phyloP scores from a whole-genome alignment of 805 yeast genomes.

The Sugiyamaella lignohabitans region DNA sequence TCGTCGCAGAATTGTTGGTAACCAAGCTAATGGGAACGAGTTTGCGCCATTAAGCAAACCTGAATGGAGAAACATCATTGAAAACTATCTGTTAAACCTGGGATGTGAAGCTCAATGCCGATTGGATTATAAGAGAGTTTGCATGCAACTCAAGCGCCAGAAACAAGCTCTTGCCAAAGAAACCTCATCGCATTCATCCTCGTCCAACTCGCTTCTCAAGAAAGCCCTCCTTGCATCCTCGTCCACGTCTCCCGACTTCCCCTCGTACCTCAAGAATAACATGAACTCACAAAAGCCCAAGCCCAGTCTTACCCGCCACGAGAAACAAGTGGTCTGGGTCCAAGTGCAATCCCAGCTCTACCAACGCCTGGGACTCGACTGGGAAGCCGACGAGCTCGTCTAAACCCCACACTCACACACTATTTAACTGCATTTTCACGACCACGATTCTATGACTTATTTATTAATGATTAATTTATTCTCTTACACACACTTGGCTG shows the following conservation, averaged over 20 bases:
- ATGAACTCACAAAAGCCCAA: constrained; percentile 20
- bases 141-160: constrained; percentile 27
- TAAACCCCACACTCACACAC: constrained; percentile 7
- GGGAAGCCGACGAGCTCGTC: constrained; percentile 37
- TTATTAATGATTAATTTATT: constrained; percentile 2
- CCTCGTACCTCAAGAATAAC: constrained; percentile 21
- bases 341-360: constrained; percentile 57
- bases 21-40: constrained; percentile 16
- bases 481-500: not conserved
- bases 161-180: constrained; percentile 12
- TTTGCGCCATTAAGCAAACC: constrained; percentile 37
- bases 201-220: constrained; percentile 25
- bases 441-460: not conserved
- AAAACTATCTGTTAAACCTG: constrained; percentile 42
- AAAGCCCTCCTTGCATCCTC: constrained; percentile 30
- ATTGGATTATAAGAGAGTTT: constrained; percentile 49
- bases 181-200: not conserved
- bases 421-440: not conserved
- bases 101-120: constrained; percentile 47
- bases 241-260: constrained; percentile 25
- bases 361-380: constrained; percentile 51
- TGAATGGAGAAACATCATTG: constrained; percentile 71
- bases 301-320: constrained; percentile 42
- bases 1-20: constrained; percentile 10
- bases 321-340: constrained; percentile 55